Conservation (phyloP, 371 early-diverging fungal genomes). For the Mortierella sp. region DNA sequence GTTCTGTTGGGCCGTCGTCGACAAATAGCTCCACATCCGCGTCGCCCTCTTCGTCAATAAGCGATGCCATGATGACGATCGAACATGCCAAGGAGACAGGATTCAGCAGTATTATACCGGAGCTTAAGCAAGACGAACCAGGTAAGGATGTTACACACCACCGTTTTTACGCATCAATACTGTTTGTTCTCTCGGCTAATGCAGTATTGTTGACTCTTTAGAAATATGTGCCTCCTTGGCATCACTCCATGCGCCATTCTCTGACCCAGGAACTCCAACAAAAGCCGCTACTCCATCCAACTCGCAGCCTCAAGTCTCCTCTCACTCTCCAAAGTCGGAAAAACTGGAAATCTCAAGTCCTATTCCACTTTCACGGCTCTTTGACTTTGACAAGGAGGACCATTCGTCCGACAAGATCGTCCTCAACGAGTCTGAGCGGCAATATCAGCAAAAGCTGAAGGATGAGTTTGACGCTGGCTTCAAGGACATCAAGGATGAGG, state of each 20-base stretch:
- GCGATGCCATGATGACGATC: constrained; percentile 47
- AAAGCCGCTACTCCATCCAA: not conserved
- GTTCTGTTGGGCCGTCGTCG: constrained; percentile 47
- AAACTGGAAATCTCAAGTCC: constrained; percentile 39
- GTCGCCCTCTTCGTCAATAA: constrained; percentile 51
- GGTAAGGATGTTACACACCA: constrained; percentile 20
- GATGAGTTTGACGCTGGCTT: constrained; percentile 52
- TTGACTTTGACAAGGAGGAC: constrained; percentile 55
- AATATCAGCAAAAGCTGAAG: constrained; percentile 36
- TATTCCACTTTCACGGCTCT: constrained; percentile 52
- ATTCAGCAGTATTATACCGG: constrained; percentile 42
- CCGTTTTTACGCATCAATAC: not conserved
- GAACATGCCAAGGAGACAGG: constrained; percentile 48
- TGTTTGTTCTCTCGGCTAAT: not conserved
- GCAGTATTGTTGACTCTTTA: constrained; percentile 11
- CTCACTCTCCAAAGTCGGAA: constrained; percentile 35
- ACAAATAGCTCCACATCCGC: constrained; percentile 41
- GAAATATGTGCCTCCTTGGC: constrained; percentile 50
- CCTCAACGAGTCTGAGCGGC: constrained; percentile 41
- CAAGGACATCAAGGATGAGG: constrained; percentile 26
- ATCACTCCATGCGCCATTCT: constrained; percentile 31
- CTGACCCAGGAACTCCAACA: constrained; percentile 25
- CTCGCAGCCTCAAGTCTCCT: constrained; percentile 7
- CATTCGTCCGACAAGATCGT: constrained; percentile 43
- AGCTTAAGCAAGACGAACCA: constrained; percentile 44